Percentiles rank a stretch among this genome's conserved stretches.
phyloP scores from a whole-genome alignment of 2,329 filamentous ascomycete species.

The Aspergillus hortae region DNA sequence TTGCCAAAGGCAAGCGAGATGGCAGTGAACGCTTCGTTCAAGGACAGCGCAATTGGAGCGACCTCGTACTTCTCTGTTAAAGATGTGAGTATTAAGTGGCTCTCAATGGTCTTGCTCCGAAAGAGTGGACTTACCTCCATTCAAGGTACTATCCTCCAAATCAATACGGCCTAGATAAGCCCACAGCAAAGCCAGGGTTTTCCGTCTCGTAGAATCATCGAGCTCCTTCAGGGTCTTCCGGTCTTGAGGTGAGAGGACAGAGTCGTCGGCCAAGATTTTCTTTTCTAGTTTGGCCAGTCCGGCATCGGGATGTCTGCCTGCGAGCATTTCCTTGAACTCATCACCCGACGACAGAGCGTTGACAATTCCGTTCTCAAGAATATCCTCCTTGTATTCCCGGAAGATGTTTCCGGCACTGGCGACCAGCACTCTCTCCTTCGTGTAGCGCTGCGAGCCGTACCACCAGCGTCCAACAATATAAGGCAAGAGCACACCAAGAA shows the following conservation, averaged over 20 bases:
- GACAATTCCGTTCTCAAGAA: slow-evolving; percentile 76
- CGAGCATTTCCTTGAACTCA: slow-evolving; percentile 75
- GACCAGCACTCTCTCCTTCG: slow-evolving; percentile 88
- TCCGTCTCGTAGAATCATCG: slow-evolving; percentile 75
- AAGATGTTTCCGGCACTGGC: slow-evolving; percentile 94
- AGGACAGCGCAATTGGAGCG: slow-evolving; percentile 76
- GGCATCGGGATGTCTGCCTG: slow-evolving; percentile 73
- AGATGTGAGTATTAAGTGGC: slow-evolving; percentile 14
- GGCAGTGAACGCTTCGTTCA: slow-evolving; percentile 82
- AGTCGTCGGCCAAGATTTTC: slow-evolving; percentile 64
- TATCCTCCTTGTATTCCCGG: slow-evolving; percentile 82
- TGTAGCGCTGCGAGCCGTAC: slow-evolving; percentile 92
- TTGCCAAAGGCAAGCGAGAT: slow-evolving; percentile 86
- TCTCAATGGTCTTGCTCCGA: not conserved
- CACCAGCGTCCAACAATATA: slow-evolving; percentile 97
- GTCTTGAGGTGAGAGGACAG: slow-evolving; percentile 67
- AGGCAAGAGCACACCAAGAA: slow-evolving; percentile 85
- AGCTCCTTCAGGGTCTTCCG: slow-evolving; percentile 72
- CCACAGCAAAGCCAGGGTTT: slow-evolving; percentile 87
- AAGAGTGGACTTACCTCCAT: slow-evolving; percentile 52
- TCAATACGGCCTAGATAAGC: slow-evolving; percentile 89
- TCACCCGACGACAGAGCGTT: slow-evolving; percentile 78
- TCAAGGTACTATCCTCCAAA: slow-evolving; percentile 71
- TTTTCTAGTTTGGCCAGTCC: slow-evolving; percentile 82
- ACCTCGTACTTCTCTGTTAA: slow-evolving; percentile 74